A percentile compares a stretch with the other conserved stretches of the same genome.
phyloP scores from a whole-genome alignment of 441 rosid genomes.

The Erodium moschatum region DNA sequence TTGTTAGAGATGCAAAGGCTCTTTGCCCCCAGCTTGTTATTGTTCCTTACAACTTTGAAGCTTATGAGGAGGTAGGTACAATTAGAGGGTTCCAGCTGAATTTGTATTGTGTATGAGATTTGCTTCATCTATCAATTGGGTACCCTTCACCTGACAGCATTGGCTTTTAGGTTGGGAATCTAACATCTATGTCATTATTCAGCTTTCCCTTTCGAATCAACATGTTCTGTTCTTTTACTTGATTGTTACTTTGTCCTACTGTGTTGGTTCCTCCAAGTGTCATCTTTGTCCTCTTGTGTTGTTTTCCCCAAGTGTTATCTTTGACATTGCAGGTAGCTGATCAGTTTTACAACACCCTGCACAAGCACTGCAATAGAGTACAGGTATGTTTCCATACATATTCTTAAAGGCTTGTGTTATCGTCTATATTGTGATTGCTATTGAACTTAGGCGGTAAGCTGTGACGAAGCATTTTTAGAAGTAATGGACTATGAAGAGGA shows the following conservation, averaged over 20 bases:
- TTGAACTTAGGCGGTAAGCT: slow-evolving; percentile 71
- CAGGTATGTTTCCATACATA: slow-evolving; percentile 43
- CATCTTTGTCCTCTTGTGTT: neutral
- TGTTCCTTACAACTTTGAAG: slow-evolving; percentile 81
- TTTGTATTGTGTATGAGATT: slow-evolving; percentile 9
- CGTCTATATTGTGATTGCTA: slow-evolving; percentile 19
- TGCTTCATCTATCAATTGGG: neutral
- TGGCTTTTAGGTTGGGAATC: neutral
- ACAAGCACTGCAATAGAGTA: slow-evolving; percentile 70
- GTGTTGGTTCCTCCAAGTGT: neutral
- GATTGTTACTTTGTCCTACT: neutral
- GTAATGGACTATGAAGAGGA: slow-evolving; percentile 38
- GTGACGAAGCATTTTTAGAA: slow-evolving; percentile 93
- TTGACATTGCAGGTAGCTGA: slow-evolving; percentile 71
- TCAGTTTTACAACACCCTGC: slow-evolving; percentile 70
- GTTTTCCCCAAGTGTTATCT: neutral
- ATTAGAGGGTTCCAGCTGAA: slow-evolving; percentile 13
- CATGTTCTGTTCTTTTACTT: neutral
- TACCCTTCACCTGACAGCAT: neutral
- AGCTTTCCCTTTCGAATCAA: neutral
- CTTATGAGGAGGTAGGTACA: slow-evolving; percentile 65
- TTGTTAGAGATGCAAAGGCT: slow-evolving; percentile 83
- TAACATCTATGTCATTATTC: slow-evolving; percentile 1
- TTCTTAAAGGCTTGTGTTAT: slow-evolving; percentile 15
- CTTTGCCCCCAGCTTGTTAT: slow-evolving; percentile 76